A percentile compares a stretch with the other conserved stretches of the same genome.
phyloP scores from a whole-genome alignment of 164 flowering plant species.

The Berberis vulgaris region DNA sequence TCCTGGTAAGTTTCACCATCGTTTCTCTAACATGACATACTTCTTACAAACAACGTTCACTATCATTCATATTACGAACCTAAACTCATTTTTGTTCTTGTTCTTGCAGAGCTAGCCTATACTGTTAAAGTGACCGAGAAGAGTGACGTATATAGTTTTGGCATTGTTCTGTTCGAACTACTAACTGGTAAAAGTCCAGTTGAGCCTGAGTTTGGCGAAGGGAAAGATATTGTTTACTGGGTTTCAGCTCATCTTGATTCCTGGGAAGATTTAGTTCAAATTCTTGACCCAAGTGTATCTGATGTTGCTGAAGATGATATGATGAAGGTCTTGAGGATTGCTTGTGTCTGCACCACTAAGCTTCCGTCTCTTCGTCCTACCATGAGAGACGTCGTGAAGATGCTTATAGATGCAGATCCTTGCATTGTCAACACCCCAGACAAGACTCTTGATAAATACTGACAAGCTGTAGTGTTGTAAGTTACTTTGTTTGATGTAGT shows the following conservation, averaged over 20 bases:
- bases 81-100: neutral
- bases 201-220: constrained; percentile 70
- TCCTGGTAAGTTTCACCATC: constrained; percentile 54
- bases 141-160: constrained; percentile 84
- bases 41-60: no score
- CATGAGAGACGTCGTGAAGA: constrained; percentile 83
- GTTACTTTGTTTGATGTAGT: neutral
- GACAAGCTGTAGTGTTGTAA: neutral
- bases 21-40: neutral
- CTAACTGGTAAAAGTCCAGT: constrained; percentile 64
- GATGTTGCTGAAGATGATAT: constrained; percentile 39
- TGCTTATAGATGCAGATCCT: constrained; percentile 77
- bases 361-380: constrained; percentile 77
- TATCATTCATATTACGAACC: no score
- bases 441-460: constrained; percentile 5
- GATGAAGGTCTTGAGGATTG: constrained; percentile 69
- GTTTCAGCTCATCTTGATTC: constrained; percentile 42
- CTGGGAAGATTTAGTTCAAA: constrained; percentile 23
- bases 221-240: constrained; percentile 77
- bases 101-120: constrained; percentile 71
- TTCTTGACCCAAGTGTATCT: constrained; percentile 48
- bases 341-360: constrained; percentile 59
- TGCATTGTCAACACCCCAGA: constrained; percentile 1
- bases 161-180: constrained; percentile 78
- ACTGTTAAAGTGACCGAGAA: constrained; percentile 63